A percentile compares a stretch with the other conserved stretches of the same genome.
Conservation (phyloP, 768 basidiomycete species). For the Tylopilus vinaceipallidus region DNA sequence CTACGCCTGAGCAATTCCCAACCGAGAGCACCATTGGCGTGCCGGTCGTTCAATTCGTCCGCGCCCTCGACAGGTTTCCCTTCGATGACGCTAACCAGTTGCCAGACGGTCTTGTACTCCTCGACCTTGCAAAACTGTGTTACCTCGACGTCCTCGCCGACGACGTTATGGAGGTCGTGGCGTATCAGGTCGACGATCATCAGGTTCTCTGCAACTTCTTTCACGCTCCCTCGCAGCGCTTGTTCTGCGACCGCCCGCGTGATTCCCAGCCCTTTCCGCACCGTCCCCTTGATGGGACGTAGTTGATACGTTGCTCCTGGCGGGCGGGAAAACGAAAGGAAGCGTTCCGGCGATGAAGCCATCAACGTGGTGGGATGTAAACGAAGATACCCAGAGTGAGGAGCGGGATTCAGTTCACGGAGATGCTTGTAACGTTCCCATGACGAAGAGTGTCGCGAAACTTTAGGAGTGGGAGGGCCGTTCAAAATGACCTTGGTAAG, state of each 20-base stretch:
- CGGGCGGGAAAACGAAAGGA: conserved; percentile 75
- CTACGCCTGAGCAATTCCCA: conserved; percentile 78
- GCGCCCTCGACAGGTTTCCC: conserved; percentile 48
- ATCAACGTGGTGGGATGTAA: conserved; percentile 75
- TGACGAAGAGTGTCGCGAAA: conserved; percentile 35
- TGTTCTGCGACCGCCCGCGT: conserved; percentile 66
- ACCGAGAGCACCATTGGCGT: conserved; percentile 48
- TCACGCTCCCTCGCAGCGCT: conserved; percentile 61
- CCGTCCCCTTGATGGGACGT: conserved; percentile 93
- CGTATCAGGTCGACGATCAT: conserved; percentile 98
- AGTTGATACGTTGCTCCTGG: conserved; percentile 71
- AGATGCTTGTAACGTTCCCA: conserved; percentile 77
- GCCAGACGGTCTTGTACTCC: conserved; percentile 93
- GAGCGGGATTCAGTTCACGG: conserved; percentile 79
- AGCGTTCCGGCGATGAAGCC: conserved; percentile 90
- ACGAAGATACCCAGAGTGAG: conserved; percentile 80
- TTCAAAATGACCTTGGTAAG: conserved; percentile 57
- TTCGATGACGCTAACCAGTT: conserved; percentile 91
- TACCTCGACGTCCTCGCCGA: conserved; percentile 80
- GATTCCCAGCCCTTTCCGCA: conserved; percentile 65
- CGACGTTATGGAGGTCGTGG: conserved; percentile 82
- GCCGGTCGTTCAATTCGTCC: conserved; percentile 36
- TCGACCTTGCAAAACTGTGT: conserved; percentile 86
- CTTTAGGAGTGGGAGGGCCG: conserved; percentile 21
- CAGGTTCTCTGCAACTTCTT: conserved; percentile 94